Evolutionary conservation across 257 asterid genomes (phyloP), one percentile per base, ranked within the genome.

Genomic region (Buddleja alternifolia): DNA sequence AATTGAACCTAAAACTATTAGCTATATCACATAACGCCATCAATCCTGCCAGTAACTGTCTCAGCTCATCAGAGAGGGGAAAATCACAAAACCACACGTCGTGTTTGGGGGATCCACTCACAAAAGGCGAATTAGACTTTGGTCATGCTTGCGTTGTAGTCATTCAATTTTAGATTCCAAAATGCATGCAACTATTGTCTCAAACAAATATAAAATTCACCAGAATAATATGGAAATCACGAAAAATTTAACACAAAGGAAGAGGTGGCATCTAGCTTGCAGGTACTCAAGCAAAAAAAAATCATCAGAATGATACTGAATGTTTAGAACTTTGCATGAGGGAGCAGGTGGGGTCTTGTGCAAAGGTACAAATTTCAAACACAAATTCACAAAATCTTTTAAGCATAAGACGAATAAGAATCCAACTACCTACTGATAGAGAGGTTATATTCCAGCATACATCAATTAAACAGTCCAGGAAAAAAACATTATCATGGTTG

Each of bases 391-490:
- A 63, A 48, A 60, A 61, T 54, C 63, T 41, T 58, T 58, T 59
- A 41, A 58, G 70, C 48, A 59, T 29, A 54, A 47, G 71, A 65
- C 78, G 77, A 76, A 68, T 48, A 67, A 72, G 74, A 78, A 83
- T 73, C 62, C 75, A 69, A 60, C 95, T 81, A 86, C 85, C 87
- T 79, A 87, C 55, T 67, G 79, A 74, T 70, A 77, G 82, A 77
- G 83, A 77, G 83, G 87, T 83, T 70, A 80, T 73, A 80, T 74
- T 85, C 85, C 88, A 77, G 79, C 87, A 82, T 83, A 83, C 70
- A 87, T 79, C 81, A 84, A 86, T 73, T 69, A 83, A 79, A 84
- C 55, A 88, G 84, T 85, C 85, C 67, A 52, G 65, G 71, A 63
- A 76, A 78, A 29, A 83, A 75, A 88, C 73, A 79, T 61, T 83